phyloP scores from a whole-genome alignment of 202 grass and related monocot species.

The Zizania palustris region DNA sequence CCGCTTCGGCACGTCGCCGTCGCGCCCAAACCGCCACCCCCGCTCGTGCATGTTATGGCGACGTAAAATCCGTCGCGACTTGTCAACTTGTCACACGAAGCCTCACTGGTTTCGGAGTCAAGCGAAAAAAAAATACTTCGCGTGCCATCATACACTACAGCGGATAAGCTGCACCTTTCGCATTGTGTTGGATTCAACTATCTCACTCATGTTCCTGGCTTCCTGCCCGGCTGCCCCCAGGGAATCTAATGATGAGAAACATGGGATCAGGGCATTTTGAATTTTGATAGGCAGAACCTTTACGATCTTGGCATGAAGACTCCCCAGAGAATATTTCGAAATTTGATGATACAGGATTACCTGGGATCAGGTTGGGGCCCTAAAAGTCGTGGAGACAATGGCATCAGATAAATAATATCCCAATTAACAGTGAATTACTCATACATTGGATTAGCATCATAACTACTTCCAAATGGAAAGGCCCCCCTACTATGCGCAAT shows the following conservation, averaged over 20 bases:
- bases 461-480: neutral
- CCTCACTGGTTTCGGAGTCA: too few species aligned
- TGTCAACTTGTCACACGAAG: neutral
- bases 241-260: constrained; percentile 44
- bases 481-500: constrained; percentile 41
- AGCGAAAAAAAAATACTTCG: too few species aligned
- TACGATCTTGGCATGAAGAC: neutral
- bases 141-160: too few species aligned
- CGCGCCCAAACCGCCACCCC: neutral
- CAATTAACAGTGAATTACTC: neutral
- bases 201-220: neutral
- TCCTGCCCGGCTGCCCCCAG: neutral
- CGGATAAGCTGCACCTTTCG: neutral
- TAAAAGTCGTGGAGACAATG: neutral
- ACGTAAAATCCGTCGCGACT: neutral
- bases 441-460: neutral
- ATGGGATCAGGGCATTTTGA: neutral
- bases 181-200: neutral
- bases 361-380: neutral
- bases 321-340: constrained; percentile 11
- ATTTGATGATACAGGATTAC: neutral
- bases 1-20: constrained; percentile 9
- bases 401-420: neutral
- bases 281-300: neutral
- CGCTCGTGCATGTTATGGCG: neutral